phyloP scores from a whole-genome alignment of 768 basidiomycete genomes.

The Mycena filopes region DNA sequence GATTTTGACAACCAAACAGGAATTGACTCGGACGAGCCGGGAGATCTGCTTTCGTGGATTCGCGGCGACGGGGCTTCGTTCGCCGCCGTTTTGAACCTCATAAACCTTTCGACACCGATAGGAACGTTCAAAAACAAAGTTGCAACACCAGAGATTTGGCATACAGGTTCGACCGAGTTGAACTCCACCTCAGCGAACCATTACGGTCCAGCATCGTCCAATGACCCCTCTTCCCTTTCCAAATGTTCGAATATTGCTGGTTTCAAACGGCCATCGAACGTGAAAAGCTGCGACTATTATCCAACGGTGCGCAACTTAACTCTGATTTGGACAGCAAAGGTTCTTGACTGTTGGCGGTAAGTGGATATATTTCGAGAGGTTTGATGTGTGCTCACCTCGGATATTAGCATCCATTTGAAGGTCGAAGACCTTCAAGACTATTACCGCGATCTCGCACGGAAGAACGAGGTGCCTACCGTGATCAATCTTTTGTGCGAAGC shows the following conservation, averaged over 20 bases:
- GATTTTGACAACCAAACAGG: background rate
- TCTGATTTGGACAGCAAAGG: constrained; percentile 27
- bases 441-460: background rate
- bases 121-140: constrained; percentile 2
- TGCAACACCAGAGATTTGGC: constrained; percentile 18
- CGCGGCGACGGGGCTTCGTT: constrained; percentile 10
- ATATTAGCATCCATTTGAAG: background rate
- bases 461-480: background rate
- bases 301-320: constrained; percentile 13
- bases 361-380: constrained; percentile 1
- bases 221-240: constrained; percentile 22
- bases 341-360: constrained; percentile 49
- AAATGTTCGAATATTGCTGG: background rate
- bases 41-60: background rate
- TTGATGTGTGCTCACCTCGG: no score
- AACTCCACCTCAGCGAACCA: constrained; percentile 14
- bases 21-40: background rate
- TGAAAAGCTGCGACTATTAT: constrained; percentile 20
- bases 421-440: background rate
- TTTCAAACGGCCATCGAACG: constrained; percentile 25
- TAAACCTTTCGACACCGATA: background rate
- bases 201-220: constrained; percentile 17
- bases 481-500: background rate
- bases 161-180: constrained; percentile 15
- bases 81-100: background rate